Evolutionary conservation across 371 early-diverging fungal species (phyloP).

Genomic region (Rozella allomycis): DNA sequence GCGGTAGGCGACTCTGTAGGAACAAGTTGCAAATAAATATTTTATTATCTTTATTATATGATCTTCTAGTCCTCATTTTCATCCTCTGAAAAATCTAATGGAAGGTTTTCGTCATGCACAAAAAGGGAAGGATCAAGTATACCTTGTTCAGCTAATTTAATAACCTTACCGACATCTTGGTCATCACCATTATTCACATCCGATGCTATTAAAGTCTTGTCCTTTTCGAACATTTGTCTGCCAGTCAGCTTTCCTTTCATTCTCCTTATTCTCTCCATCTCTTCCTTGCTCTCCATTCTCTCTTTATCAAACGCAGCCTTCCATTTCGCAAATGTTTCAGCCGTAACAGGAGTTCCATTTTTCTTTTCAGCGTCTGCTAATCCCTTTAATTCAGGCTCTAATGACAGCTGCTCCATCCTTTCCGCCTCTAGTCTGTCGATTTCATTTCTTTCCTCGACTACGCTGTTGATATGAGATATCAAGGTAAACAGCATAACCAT

Average conservation of each 20-base stretch:
- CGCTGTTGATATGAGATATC: conserved; percentile 51
- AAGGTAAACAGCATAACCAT: conserved; percentile 82
- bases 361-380: conserved; percentile 58
- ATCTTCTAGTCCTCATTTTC: no score
- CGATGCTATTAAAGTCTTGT: conserved; percentile 53
- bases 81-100: no score
- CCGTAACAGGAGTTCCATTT: conserved; percentile 61
- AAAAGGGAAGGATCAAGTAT: no score
- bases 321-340: conserved; percentile 56
- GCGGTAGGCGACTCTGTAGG: conserved; percentile 1
- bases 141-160: conserved; percentile 53
- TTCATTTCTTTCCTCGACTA: conserved; percentile 24
- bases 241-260: conserved; percentile 25
- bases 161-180: conserved; percentile 47
- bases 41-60: neutral
- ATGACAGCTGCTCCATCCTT: conserved; percentile 25
- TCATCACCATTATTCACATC: conserved; percentile 55
- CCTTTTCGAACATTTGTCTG: conserved; percentile 72
- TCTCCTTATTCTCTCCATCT: conserved; percentile 15
- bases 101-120: no score
- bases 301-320: conserved; percentile 49
- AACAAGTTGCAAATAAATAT: neutral
- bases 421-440: conserved; percentile 12
- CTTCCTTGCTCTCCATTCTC: conserved; percentile 30
- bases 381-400: conserved; percentile 36